Percentiles rank a stretch among this genome's conserved stretches.
phyloP scores from a whole-genome alignment of 2,329 filamentous ascomycete genomes.

The Microsporum ferrugineum region DNA sequence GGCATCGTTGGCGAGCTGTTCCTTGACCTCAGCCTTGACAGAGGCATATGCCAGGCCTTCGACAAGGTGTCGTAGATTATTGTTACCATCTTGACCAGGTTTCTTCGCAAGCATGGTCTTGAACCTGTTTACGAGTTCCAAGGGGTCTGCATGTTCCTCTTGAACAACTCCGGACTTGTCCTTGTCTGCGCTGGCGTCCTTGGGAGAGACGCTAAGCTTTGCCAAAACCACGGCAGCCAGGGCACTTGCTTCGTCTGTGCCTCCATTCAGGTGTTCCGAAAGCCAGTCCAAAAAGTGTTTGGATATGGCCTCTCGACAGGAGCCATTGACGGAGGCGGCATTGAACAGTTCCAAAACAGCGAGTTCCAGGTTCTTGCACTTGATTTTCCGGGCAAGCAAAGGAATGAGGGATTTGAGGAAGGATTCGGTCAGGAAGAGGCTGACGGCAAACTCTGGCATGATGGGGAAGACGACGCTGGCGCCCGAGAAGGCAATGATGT shows the following conservation, averaged over 20 bases:
- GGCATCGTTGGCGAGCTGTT: conserved; percentile 59
- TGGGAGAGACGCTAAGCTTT: conserved; percentile 40
- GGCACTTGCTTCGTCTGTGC: conserved; percentile 43
- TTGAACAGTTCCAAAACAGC: conserved; percentile 82
- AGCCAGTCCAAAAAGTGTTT: conserved; percentile 83
- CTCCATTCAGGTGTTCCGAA: conserved; percentile 66
- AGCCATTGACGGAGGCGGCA: conserved; percentile 74
- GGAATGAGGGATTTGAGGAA: conserved; percentile 69
- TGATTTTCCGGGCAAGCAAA: conserved; percentile 67
- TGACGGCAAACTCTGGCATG: conserved; percentile 59
- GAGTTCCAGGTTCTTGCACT: conserved; percentile 74
- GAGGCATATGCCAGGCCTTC: conserved; percentile 91
- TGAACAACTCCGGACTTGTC: conserved; percentile 25
- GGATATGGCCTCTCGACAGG: conserved; percentile 70
- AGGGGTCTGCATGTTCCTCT: conserved; percentile 36
- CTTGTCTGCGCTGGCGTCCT: conserved; percentile 21
- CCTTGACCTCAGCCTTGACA: conserved; percentile 72
- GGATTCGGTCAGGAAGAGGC: conserved; percentile 76
- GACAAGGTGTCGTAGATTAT: conserved; percentile 59
- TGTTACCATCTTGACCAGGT: conserved; percentile 29
- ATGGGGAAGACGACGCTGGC: conserved; percentile 80
- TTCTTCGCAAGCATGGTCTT: conserved; percentile 35
- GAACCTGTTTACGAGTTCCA: conserved; percentile 45
- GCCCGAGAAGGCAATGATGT: conserved; percentile 88
- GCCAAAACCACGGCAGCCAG: conserved; percentile 62